Base-by-base conservation (phyloP, 192 early-diverging fungal species). In the Coemansia sp. region DNA sequence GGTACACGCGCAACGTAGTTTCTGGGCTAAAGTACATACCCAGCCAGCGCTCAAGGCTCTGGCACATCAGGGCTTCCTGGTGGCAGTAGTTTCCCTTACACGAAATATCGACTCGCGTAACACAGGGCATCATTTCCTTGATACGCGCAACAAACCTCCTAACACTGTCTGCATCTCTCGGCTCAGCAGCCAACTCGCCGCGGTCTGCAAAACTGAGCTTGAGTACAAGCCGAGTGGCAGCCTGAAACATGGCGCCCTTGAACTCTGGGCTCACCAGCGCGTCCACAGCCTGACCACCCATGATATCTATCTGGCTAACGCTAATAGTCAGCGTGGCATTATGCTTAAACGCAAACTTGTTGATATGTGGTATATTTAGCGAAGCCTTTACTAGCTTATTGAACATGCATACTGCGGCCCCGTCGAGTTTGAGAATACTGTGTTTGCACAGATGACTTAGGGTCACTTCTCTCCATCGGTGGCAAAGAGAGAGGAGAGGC, bases 1-100 rank as follows among this genome's bases (percentile, higher is more conserved):
- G 29, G 17, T 37, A 38, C 35, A 58, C 35, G 56, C 56, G 20
- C 56, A 38, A 22, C 4, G 56, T 58, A 9, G 35, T 37, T n/a
- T 58, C 56, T 22, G 56, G 56, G 10, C 32, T 37, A 58, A 58
- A 58, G 20, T 58, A 58, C 56, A 38, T 12, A 6, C 35, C 10
- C 35, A 58, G 9, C 56, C 56, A 58, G 32, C 56, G 31, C 35
- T 58, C 56, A 38, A 58, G 19, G 11, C 19, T 19, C 35, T 58
- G 56, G 6, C 56, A 58, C 3, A 20, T 8, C 17, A 19, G 56
- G 2, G 56, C 56, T 22, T 58, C 56, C 19, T 58, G 56, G 56
- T 58, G 35, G 56, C 35, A 4, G 35, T 58, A 58, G 56, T 58
- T 38, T 2, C 56, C 56, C 9, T 58, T 38, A 22, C 56, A 58